phyloP scores from a whole-genome alignment of 371 early-diverging fungal genomes.

The Zopfochytrium polystomum region DNA sequence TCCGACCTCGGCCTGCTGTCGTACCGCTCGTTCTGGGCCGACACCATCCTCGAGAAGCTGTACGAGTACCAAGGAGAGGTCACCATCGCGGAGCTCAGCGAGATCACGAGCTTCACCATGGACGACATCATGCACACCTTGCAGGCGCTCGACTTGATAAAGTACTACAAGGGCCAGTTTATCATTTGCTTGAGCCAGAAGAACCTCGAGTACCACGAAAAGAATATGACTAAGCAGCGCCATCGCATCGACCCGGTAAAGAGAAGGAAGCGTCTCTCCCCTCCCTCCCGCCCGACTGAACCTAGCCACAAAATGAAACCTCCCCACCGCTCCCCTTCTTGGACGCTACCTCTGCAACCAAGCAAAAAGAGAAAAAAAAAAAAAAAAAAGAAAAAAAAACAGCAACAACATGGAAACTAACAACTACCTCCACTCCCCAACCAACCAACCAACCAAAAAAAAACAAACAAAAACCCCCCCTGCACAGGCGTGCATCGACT shows the following conservation, averaged over 20 bases:
- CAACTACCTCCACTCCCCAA: neutral
- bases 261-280: conserved; percentile 24
- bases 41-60: conserved; percentile 50
- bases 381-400: too few species aligned
- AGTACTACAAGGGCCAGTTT: conserved; percentile 91
- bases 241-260: conserved; percentile 76
- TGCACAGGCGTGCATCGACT: conserved; percentile 36
- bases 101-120: conserved; percentile 52
- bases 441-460: too few species aligned
- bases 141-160: conserved; percentile 56
- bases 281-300: neutral
- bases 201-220: conserved; percentile 76
- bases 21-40: conserved; percentile 93
- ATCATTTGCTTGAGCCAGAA: conserved; percentile 88
- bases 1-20: conserved; percentile 94
- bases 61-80: conserved; percentile 29
- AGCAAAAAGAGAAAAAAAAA: too few species aligned
- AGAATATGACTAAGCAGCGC: conserved; percentile 60
- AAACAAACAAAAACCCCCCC: too few species aligned
- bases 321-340: neutral
- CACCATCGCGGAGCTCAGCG: conserved; percentile 41
- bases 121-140: conserved; percentile 64
- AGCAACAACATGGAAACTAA: too few species aligned
- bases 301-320: neutral
- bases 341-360: too few species aligned